Base-by-base conservation (phyloP, 1,284 basidiomycete genomes). In the Rhodotorula mucilaginosa region DNA sequence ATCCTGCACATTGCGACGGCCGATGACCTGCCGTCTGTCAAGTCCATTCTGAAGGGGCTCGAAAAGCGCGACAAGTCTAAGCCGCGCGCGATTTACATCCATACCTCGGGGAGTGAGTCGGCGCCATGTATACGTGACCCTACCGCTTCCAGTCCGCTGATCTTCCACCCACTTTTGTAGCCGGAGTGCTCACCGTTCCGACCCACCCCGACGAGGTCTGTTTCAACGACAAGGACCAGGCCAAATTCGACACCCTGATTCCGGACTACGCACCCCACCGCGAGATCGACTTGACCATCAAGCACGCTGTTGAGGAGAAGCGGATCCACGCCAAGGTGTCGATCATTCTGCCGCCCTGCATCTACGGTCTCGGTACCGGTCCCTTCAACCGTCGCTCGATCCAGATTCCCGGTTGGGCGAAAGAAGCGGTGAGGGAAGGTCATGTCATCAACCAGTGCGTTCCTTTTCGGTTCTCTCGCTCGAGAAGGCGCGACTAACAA, bases 1-100 rank as follows among this genome's bases (percentile, higher is more conserved):
- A 67, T 75, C 61, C 61, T 75, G 19, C 74, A 75, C 51, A 64
- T 72, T 19, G 74, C 74, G 23, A 75, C 74, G 1, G 74, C 74
- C 31, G 74, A 75, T 57, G 74, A 75, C 65, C 56, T 64, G 3
- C 68, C 71, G 1, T 75, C 74, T 12, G 74, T 75, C 66, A 66
- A 73, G 54, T 56, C 64, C 19, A 69, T 75, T 39, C 54, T 75
- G n/a, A 67, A 70, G 44, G 74, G 74, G 7, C 68, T 75, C 64
- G 49, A 60, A 16, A 31, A 67, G 52, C 68, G 71, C 1, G n/a
- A 63, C 23, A 19, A 46, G 1, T 58, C 63, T 2, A 58, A 61
- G 18, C 2, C 60, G 15, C 67, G 71, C 8, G 69, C 71, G 4
- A 60, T 75, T 19, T 75, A 75, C 67, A 68, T 75, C 21, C 74